Base-by-base conservation (phyloP, 208 protist genomes). In the Trypanosoma rangeli region DNA sequence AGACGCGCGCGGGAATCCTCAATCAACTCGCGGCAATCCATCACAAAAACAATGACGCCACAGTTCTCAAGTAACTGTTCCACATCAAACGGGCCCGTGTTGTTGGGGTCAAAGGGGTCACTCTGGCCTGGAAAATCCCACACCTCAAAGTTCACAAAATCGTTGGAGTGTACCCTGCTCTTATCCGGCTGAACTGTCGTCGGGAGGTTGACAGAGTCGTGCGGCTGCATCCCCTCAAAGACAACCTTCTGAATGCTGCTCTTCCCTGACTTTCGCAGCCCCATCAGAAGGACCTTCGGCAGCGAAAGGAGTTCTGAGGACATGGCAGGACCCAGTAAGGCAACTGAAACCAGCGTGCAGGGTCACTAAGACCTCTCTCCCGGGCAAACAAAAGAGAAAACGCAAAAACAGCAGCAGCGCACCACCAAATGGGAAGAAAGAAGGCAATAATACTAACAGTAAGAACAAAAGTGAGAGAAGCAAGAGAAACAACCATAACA, bases 181-280 rank as follows among this genome's bases (percentile, higher is more conserved):
- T 87, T 93, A 33, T 89, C 85, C 1, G 91, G 80, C 52, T 90
- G 83, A 53, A 96, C 88, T 0, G 91, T 96, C 15, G 91, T 93
- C 20, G 86, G 78, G 26, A 96, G 77, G 63, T 87, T 89, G 20
- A 83, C 80, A 0, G 86, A 89, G 60, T 96, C 84, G 68, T 96
- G 86, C 28, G 91, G 88, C 78, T 91, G 82, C 89, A 96, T 94
- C 49, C 85, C 85, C 33, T 93, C 85, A 72, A 96, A 96, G 4
- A 96, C 88, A 53, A 96, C 89, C 62, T 93, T 91, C 57, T 96
- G 91, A 70, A 96, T 96, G 73, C 91, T 96, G 52, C 86, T 96
- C 64, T 96, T 96, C 22, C 91, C 91, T 16, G 88, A 94, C 78
- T 93, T 96, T 48, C 89, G 82, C 12, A 96, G 80, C 1, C 91